These are phyloP conservation scores for Euphorbia peplus DNA, from an alignment of 345 rosid species.

Conservation along the genomic window DNA sequence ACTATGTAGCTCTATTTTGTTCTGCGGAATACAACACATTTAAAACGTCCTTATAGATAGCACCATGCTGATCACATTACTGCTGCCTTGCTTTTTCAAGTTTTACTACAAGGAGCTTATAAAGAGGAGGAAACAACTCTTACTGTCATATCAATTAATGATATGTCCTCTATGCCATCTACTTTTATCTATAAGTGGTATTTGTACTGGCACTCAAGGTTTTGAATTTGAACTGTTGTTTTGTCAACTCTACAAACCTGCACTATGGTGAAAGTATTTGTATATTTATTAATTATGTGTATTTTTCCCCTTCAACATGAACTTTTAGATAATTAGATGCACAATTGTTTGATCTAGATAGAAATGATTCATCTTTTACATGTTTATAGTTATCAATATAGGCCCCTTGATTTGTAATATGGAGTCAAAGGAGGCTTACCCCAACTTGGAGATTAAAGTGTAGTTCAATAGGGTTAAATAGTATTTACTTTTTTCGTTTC, in stretches of 20 bases:
- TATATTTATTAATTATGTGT: background rate
- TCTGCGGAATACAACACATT: slow-evolving; percentile 3
- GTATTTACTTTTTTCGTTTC: background rate
- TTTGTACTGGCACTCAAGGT: background rate
- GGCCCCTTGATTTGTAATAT: background rate
- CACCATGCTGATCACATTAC: background rate
- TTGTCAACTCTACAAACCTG: background rate
- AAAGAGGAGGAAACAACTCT: background rate
- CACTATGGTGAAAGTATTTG: background rate
- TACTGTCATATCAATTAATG: no score
- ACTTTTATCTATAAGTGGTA: no score
- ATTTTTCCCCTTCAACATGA: background rate
- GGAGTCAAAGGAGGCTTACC: background rate
- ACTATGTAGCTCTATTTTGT: slow-evolving; percentile 17
- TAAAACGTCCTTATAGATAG: background rate
- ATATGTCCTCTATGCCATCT: no score
- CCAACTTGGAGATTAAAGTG: background rate
- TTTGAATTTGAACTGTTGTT: background rate
- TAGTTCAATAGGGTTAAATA: background rate
- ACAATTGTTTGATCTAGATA: background rate
- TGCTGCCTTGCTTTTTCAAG: background rate
- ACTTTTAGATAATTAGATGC: background rate
- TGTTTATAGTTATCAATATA: no score
- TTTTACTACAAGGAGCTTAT: background rate
- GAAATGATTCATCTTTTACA: background rate